A percentile compares a stretch with the other conserved stretches of the same genome.
phyloP scores from a whole-genome alignment of 129 eudicot genomes.

The Helianthus tuberosus region DNA sequence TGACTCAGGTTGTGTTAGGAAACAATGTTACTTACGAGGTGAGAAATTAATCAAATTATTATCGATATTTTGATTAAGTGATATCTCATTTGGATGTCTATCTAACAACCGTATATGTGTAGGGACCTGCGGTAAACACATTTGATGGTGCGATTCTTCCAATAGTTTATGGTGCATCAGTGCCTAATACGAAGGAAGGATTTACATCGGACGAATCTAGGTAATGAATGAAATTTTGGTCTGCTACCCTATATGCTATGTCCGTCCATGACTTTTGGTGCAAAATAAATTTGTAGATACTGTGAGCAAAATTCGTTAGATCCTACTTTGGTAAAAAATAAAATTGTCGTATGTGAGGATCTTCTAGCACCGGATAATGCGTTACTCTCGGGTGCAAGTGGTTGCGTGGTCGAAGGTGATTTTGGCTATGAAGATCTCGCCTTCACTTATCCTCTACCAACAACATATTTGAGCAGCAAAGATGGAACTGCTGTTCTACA shows the following conservation, averaged over 20 bases:
- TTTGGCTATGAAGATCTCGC: conserved; percentile 33
- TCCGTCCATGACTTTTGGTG: too few relatives aligned
- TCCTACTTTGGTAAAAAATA: conserved; percentile 27
- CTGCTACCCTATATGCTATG: too few relatives aligned
- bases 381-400: conserved; percentile 30
- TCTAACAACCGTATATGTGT: background rate
- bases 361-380: conserved; percentile 3
- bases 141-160: conserved; percentile 31
- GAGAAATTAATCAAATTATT: background rate
- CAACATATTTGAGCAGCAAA: conserved; percentile 39
- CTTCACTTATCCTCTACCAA: conserved; percentile 23
- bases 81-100: background rate
- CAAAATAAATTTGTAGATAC: conserved; percentile 20
- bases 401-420: conserved; percentile 38
- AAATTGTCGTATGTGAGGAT: conserved; percentile 41
- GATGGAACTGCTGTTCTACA: conserved; percentile 36
- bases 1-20: conserved; percentile 43
- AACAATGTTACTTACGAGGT: conserved; percentile 43
- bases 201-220: conserved; percentile 36
- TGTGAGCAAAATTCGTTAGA: conserved; percentile 35
- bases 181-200: conserved; percentile 40
- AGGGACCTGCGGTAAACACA: conserved; percentile 51
- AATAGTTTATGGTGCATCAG: conserved; percentile 45
- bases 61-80: background rate
- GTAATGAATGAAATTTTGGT: conserved; percentile 13